A percentile compares a stretch with the other conserved stretches of the same genome.
Conservation (phyloP, 768 basidiomycete genomes). For the Imleria badia region DNA sequence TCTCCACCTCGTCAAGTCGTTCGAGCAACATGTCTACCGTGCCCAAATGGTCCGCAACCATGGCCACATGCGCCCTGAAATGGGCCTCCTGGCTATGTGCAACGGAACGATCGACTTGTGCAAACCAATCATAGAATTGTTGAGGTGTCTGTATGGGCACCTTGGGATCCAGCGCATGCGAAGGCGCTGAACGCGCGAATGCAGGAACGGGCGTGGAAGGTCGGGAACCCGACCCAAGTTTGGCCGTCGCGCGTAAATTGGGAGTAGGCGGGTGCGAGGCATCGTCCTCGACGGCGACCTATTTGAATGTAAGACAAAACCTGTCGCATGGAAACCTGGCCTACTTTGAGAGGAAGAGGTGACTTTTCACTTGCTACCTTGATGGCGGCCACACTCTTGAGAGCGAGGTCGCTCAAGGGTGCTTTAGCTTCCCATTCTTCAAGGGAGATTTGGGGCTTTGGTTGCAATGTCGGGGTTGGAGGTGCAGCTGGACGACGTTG, state of each 20-base stretch:
- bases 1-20: slow-evolving; percentile 70
- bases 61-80: slow-evolving; percentile 81
- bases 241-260: slow-evolving; percentile 36
- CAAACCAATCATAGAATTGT: slow-evolving; percentile 97
- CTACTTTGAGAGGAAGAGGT: slow-evolving; percentile 76
- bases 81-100: slow-evolving; percentile 93
- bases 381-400: slow-evolving; percentile 60
- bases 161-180: slow-evolving; percentile 68
- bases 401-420: slow-evolving; percentile 68
- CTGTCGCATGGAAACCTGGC: slow-evolving; percentile 12
- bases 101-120: slow-evolving; percentile 84
- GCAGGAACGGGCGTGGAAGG: slow-evolving; percentile 42
- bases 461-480: slow-evolving; percentile 27
- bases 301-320: slow-evolving; percentile 32
- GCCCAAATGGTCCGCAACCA: slow-evolving; percentile 70
- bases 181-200: slow-evolving; percentile 19
- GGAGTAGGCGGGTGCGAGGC: slow-evolving; percentile 34
- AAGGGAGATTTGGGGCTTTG: slow-evolving; percentile 55
- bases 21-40: slow-evolving; percentile 77
- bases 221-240: slow-evolving; percentile 43
- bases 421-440: slow-evolving; percentile 93
- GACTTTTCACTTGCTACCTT: slow-evolving; percentile 59
- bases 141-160: slow-evolving; percentile 86
- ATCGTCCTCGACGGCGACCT: slow-evolving; percentile 45
- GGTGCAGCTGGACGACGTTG: slow-evolving; percentile 30